Conservation (phyloP, 345 rosid species). For the Mangifera indica region DNA sequence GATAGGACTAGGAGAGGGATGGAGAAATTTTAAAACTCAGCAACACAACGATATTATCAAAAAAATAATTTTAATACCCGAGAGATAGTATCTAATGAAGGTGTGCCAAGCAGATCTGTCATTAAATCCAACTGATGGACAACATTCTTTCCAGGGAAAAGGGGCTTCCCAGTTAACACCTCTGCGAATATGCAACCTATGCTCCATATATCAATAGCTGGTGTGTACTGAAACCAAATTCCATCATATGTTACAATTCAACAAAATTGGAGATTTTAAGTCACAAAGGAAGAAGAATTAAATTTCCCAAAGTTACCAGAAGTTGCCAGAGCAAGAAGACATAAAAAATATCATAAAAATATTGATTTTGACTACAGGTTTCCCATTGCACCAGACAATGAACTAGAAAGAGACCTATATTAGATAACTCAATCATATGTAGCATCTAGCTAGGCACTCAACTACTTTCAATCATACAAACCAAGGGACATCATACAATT, state of each 20-base stretch:
- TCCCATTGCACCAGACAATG: neutral
- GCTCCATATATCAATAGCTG: slow-evolving; percentile 97
- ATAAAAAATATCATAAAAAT: neutral
- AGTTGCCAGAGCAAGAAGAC: neutral
- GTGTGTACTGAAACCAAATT: slow-evolving; percentile 71
- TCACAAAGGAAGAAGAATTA: neutral
- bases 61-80: slow-evolving; percentile 41
- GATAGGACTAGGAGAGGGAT: neutral
- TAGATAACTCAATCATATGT: neutral
- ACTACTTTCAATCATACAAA: neutral
- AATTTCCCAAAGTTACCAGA: neutral
- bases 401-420: neutral
- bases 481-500: neutral
- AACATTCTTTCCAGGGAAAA: slow-evolving; percentile 96
- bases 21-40: neutral
- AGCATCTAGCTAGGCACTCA: neutral
- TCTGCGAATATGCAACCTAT: slow-evolving; percentile 98
- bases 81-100: slow-evolving; percentile 85
- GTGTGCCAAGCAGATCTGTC: slow-evolving; percentile 96
- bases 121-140: slow-evolving; percentile 94
- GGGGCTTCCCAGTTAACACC: slow-evolving; percentile 79
- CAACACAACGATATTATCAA: slow-evolving; percentile 3
- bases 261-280: slow-evolving; percentile 5
- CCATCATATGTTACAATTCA: neutral
- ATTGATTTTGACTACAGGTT: neutral